Evolutionary conservation across 768 basidiomycete species (phyloP), one percentile per base, ranked within the genome.

Genomic region (Artomyces pyxidatus): DNA sequence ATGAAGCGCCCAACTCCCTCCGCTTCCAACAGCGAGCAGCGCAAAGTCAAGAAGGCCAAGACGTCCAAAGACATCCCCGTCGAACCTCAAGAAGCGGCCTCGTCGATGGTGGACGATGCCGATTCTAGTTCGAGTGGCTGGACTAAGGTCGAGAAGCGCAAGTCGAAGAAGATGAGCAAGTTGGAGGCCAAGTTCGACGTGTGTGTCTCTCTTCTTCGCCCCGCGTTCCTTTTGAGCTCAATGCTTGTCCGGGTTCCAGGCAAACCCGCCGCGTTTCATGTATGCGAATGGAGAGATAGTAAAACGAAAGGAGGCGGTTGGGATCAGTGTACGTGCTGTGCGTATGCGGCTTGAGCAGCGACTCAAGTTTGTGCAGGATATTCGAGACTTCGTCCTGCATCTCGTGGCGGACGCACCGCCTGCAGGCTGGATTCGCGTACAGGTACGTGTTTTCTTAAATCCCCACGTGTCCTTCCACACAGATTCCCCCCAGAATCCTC

Each of bases 331-430:
- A 57, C 51, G 84, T 74, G 10, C n/a, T n/a, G 1, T 21, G 26
- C 11, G 19, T 25, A 21, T 10, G 26, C 29, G 6, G 27, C 19
- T 19, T 8, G 19, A 44, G 23, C 26, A 23, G 50, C 19, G 49
- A 38, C 6, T 8, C 19, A 12, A 37, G 47, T 23, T 30, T 27
- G 5, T 32, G 25, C 60, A 96, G 93, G 92, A 96, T 59, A 71
- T 97, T 19, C 77, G 95, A 29, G 93, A 97, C 59, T 72, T 97
- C 17, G 74, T 85, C 9, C 68, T 97, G 3, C 88, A 96, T 56
- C 70, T 95, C 40, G 66, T 84, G 22, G 85, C 86, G 0, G 90
- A 94, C 59, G 82, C 80, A 16, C 82, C 85, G n/a, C 83, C 87
- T 1, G 85, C 86, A 0, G 81, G 81, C 47, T 97, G 93, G 93